Evolutionary conservation across 225 moss, liverwort and hornwort genomes (phyloP), one percentile per base, ranked within the genome.

Genomic region (Bryoerythrophyllum caledonicum): DNA sequence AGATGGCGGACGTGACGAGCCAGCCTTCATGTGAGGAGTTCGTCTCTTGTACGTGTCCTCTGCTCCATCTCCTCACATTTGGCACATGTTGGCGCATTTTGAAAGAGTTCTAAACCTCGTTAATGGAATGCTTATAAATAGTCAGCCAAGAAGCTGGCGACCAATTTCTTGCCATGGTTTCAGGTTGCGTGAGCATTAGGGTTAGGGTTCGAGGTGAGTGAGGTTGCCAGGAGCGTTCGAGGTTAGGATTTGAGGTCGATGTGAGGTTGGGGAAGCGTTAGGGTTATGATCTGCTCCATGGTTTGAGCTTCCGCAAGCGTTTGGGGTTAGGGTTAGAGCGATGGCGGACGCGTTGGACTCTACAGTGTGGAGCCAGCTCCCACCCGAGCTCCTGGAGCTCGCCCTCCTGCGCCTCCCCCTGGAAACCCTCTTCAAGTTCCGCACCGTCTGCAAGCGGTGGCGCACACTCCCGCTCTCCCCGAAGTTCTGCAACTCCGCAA

Each of bases 401-500:
- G 81, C 76, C 7, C 41, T 81, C 13, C 71, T 23, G 2, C 81
- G 71, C 2, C 53, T 81, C 2, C 81, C 81, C 0, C 30, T 81
- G 0, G 81, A 81, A 57, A 34, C 67, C 0, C 72, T 81, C 8
- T 71, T 76, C 43, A 60, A 66, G 32, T 66, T 71, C 7, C 81
- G 81, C 30, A 41, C 76, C 4, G 81, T 81, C 19, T 76, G 81
- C 72, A 81, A 76, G 75, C 64, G 60, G 10, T 81, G 81, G 81
- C 76, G 81, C 4, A 7, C 76, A 9, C 67, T 81, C 10, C 71
- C 76, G 0, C 24, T 52, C 3, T 76, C 81, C 1, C 53, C 71
- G 9, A 66, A 53, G 24, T 76, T 76, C 32, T 53, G 9, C 71
- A 81, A 1, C 24, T 20, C 60, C 7, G 23, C 76, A 0, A 8